phyloP scores from a whole-genome alignment of 306 rosid species.

The Sechiopsis laciniata region DNA sequence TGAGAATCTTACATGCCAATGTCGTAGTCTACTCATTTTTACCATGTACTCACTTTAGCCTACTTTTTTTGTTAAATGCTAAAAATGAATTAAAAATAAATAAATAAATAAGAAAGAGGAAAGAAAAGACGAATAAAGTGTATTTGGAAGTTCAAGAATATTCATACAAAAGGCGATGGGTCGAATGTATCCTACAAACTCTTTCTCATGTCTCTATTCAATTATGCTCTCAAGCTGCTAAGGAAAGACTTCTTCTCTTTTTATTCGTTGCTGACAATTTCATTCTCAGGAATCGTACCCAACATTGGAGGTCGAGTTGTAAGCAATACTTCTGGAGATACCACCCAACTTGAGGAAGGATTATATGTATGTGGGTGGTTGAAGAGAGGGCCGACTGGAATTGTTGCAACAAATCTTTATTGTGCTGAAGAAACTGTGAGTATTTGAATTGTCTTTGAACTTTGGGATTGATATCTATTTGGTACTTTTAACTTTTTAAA shows the following conservation, averaged over 20 bases:
- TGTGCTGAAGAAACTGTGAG: conserved; percentile 92
- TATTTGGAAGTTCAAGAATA: not conserved
- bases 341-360: conserved; percentile 51
- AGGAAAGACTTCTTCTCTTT: not conserved
- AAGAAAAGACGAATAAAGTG: no score
- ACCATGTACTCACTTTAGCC: not conserved
- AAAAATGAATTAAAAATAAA: not conserved
- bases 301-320: conserved; percentile 72
- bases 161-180: not conserved
- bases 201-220: not conserved
- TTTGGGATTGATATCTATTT: no score
- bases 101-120: no score
- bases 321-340: conserved; percentile 36
- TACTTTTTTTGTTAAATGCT: not conserved
- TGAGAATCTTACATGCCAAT: not conserved
- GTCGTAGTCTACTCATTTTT: not conserved
- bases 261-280: conserved; percentile 17
- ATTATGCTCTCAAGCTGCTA: not conserved
- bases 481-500: no score
- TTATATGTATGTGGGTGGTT: conserved; percentile 93
- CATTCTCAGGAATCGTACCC: conserved; percentile 70
- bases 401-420: conserved; percentile 77
- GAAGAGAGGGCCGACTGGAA: conserved; percentile 98
- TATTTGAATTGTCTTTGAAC: not conserved
- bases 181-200: not conserved